Conservation (phyloP, 2,329 filamentous ascomycete species). For the Akanthomyces muscarius region DNA sequence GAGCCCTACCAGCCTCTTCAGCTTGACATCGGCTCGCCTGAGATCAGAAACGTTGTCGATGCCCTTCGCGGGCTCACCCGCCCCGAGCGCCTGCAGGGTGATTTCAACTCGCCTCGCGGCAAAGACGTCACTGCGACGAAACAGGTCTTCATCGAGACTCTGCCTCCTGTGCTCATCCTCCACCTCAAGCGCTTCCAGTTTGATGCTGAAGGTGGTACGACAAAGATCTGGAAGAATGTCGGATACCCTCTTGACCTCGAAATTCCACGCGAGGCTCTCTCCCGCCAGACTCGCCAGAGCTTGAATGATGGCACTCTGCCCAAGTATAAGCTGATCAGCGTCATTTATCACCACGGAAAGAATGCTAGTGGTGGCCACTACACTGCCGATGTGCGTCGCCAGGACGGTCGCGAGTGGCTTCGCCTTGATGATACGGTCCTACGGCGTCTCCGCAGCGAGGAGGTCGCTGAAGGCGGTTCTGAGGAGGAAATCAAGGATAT, state of each 20-base stretch:
- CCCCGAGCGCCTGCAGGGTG: conserved; percentile 78
- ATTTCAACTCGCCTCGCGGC: conserved; percentile 76
- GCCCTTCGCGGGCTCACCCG: conserved; percentile 81
- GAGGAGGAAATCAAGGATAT: conserved; percentile 64
- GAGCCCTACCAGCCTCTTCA: conserved; percentile 94
- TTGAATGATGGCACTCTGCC: conserved; percentile 66
- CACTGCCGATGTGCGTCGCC: conserved; percentile 91
- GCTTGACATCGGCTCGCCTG: conserved; percentile 83
- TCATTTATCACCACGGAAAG: conserved; percentile 97
- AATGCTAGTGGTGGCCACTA: conserved; percentile 96
- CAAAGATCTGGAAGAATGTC: conserved; percentile 98
- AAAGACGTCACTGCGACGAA: conserved; percentile 78
- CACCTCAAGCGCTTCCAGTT: conserved; percentile 98
- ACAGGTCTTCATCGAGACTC: conserved; percentile 87
- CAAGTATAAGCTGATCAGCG: conserved; percentile 80
- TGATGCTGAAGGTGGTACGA: conserved; percentile 78
- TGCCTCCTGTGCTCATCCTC: conserved; percentile 87
- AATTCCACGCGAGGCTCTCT: conserved; percentile 85
- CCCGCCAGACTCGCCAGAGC: conserved; percentile 63
- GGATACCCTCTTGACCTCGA: conserved; percentile 93
- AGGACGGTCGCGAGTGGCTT: conserved; percentile 95
- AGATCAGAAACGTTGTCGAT: conserved; percentile 88
- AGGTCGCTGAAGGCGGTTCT: conserved; percentile 80
- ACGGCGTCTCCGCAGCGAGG: conserved; percentile 76
- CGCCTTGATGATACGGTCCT: conserved; percentile 92